A percentile compares a stretch with the other conserved stretches of the same genome.
Conservation (phyloP, 2,329 filamentous ascomycete species). For the Cercospora sp. region DNA sequence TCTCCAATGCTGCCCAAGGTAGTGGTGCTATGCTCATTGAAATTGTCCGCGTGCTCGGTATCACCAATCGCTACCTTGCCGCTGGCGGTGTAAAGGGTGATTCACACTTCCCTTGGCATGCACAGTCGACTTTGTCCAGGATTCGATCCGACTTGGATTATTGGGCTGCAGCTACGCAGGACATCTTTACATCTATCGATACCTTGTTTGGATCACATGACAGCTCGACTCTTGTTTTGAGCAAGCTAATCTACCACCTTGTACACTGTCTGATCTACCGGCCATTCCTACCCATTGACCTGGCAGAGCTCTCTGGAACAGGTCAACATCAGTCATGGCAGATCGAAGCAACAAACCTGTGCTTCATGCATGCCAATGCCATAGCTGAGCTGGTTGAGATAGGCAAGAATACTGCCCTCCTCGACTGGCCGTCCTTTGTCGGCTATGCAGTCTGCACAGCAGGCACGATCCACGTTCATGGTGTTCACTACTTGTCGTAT, state of each 20-base stretch:
- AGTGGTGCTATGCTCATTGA: slow-evolving; percentile 81
- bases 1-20: slow-evolving; percentile 68
- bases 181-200: slow-evolving; percentile 74
- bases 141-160: slow-evolving; percentile 82
- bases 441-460: slow-evolving; percentile 85
- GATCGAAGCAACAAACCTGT: slow-evolving; percentile 85
- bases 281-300: slow-evolving; percentile 80
- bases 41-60: slow-evolving; percentile 77
- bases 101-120: slow-evolving; percentile 88
- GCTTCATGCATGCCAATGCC: slow-evolving; percentile 82
- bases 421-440: slow-evolving; percentile 84
- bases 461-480: slow-evolving; percentile 84
- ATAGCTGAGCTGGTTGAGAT: slow-evolving; percentile 81
- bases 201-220: slow-evolving; percentile 74
- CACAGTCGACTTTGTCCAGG: slow-evolving; percentile 79
- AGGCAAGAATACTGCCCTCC: slow-evolving; percentile 68
- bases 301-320: slow-evolving; percentile 74
- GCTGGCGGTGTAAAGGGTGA: slow-evolving; percentile 85
- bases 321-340: slow-evolving; percentile 91
- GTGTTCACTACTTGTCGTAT: slow-evolving; percentile 70
- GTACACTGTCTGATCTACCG: slow-evolving; percentile 85
- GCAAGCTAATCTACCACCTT: slow-evolving; percentile 83
- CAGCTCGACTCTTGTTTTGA: slow-evolving; percentile 74
- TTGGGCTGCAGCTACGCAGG: slow-evolving; percentile 79
- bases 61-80: slow-evolving; percentile 79